phyloP scores from a whole-genome alignment of 75 land plant species.

The Picea glauca region DNA sequence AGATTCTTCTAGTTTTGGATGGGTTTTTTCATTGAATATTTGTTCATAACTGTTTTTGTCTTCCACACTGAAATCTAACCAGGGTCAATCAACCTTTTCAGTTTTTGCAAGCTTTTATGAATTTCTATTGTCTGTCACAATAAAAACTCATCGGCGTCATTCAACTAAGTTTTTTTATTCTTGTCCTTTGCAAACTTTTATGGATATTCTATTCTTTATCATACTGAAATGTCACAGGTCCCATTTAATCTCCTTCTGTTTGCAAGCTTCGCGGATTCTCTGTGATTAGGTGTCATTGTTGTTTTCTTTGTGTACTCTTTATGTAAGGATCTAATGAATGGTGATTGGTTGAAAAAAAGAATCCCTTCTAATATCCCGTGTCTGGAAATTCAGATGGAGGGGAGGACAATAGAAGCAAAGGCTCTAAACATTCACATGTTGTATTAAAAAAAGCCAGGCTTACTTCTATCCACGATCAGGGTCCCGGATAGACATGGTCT shows the following conservation, averaged over 20 bases:
- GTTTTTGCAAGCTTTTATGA: no score
- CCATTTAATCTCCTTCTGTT: neutral
- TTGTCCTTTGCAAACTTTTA: neutral
- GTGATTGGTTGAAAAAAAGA: neutral
- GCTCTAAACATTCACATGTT: conserved; percentile 16
- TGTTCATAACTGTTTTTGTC: no score
- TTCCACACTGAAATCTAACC: no score
- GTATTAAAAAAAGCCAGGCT: no score
- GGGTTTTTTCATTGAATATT: neutral
- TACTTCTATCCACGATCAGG: conserved; percentile 13
- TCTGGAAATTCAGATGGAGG: neutral
- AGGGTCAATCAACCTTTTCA: no score
- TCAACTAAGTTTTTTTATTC: no score
- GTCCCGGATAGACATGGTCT: conserved; percentile 18
- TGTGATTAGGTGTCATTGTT: conserved; percentile 25
- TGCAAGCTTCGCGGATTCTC: conserved; percentile 24
- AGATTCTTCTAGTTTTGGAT: neutral
- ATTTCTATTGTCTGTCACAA: no score
- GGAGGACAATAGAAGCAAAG: conserved; percentile 14
- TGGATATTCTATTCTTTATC: conserved; percentile 21
- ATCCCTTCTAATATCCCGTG: neutral
- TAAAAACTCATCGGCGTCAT: no score
- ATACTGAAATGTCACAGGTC: conserved; percentile 14
- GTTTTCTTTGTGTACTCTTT: neutral
- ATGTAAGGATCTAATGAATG: no score